Evolutionary conservation across 331 rosid species (phyloP).

Genomic region (Spiraea crenata): DNA sequence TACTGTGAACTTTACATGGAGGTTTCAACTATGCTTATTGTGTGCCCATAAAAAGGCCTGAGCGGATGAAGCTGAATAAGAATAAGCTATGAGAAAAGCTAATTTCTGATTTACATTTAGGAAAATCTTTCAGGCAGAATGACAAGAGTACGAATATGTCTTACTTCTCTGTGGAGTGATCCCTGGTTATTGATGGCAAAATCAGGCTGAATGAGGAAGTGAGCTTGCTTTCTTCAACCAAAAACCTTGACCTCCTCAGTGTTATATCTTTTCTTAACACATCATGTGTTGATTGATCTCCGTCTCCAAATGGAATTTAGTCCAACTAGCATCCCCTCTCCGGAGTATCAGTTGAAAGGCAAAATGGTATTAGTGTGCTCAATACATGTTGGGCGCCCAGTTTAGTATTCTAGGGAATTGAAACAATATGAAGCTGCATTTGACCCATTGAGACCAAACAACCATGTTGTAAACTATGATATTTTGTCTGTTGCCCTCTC

Average conservation of each 20-base stretch:
- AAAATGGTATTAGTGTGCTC: neutral
- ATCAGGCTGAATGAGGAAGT: neutral
- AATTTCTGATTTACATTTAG: neutral
- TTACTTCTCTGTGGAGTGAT: neutral
- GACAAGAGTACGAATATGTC: neutral
- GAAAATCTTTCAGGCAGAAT: neutral
- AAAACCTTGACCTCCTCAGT: neutral
- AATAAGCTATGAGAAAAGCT: neutral
- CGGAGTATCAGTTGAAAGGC: neutral
- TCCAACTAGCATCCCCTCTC: neutral
- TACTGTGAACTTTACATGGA: neutral
- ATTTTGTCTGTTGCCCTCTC: neutral
- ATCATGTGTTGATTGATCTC: neutral
- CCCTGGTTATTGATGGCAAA: neutral
- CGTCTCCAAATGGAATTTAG: neutral
- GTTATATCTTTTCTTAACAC: neutral
- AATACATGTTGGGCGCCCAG: neutral
- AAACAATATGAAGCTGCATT: neutral
- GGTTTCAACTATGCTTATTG: neutral
- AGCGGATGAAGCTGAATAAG: neutral
- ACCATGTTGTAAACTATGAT: neutral
- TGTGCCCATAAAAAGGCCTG: neutral
- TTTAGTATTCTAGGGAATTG: neutral
- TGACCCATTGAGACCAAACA: neutral
- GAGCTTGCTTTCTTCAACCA: neutral